phyloP scores from a whole-genome alignment of 2,329 filamentous ascomycete species.

The Stagonosporopsis chrysanthemi region DNA sequence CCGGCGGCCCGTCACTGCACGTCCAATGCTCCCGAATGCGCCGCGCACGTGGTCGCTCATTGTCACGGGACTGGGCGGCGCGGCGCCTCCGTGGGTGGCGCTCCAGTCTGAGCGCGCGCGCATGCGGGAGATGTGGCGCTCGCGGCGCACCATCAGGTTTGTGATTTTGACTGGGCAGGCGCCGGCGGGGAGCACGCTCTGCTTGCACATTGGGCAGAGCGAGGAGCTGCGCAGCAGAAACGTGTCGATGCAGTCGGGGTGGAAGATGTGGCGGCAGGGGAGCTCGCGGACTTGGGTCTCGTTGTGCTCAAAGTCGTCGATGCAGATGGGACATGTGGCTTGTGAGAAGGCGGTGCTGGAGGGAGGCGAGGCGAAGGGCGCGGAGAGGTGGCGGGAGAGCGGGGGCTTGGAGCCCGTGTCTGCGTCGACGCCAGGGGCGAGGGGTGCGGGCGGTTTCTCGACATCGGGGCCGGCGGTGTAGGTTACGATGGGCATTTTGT shows the following conservation, averaged over 20 bases:
- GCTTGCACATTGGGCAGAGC: conserved; percentile 90
- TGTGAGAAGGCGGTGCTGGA: conserved; percentile 61
- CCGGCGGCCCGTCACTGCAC: conserved; percentile 35
- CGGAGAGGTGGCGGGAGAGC: conserved; percentile 30
- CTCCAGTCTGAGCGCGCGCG: conserved; percentile 55
- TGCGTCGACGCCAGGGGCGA: conserved; percentile 20
- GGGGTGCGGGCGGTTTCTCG: conserved; percentile 29
- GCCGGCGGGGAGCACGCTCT: conserved; percentile 75
- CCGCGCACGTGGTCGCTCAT: conserved; percentile 4
- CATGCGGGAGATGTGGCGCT: conserved; percentile 71
- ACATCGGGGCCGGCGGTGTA: conserved; percentile 59
- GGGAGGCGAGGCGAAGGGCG: conserved; percentile 25
- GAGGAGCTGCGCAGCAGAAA: conserved; percentile 82
- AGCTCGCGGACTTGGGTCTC: conserved; percentile 81
- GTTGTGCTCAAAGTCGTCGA: conserved; percentile 77
- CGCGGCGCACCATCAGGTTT: conserved; percentile 84
- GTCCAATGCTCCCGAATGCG: conserved; percentile 34
- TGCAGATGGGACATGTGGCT: conserved; percentile 86
- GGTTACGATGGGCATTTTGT: conserved; percentile 78
- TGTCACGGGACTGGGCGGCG: not conserved
- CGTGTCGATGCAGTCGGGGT: conserved; percentile 88
- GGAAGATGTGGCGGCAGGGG: conserved; percentile 91
- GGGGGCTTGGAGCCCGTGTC: conserved; percentile 29
- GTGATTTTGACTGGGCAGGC: conserved; percentile 63
- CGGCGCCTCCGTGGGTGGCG: conserved; percentile 1